A percentile compares a stretch with the other conserved stretches of the same genome.
phyloP scores from a whole-genome alignment of 139 green algal genomes.

The Chlamydomonas asymmetrica region DNA sequence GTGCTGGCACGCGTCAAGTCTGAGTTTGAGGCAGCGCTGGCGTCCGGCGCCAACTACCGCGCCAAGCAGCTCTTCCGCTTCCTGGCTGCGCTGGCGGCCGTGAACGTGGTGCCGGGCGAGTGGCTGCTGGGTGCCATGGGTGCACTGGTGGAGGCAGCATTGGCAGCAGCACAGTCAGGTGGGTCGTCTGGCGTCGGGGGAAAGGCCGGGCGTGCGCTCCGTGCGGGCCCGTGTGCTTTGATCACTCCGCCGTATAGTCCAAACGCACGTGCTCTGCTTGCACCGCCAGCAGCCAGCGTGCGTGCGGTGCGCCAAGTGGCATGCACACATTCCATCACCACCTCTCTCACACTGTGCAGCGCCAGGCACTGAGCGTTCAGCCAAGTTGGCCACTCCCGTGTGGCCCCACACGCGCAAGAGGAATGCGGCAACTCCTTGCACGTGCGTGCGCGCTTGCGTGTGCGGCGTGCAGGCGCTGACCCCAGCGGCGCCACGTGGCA shows the following conservation, averaged over 20 bases:
- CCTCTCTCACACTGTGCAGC: not conserved
- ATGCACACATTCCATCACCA: too few relatives aligned
- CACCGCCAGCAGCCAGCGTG: too few relatives aligned
- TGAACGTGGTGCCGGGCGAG: conserved; percentile 53
- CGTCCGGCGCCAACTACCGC: conserved; percentile 24
- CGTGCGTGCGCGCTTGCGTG: not conserved
- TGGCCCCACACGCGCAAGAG: not conserved
- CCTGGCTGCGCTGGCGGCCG: conserved; percentile 53
- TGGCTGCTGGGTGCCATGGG: conserved; percentile 51
- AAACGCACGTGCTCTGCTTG: too few relatives aligned
- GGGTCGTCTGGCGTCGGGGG: not conserved
- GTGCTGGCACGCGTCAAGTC: conserved; percentile 25
- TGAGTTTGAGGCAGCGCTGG: conserved; percentile 20
- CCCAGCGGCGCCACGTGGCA: conserved; percentile 61
- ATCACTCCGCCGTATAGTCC: too few relatives aligned
- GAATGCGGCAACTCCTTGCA: not conserved
- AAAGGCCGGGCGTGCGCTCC: not conserved
- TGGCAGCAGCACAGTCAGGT: too few relatives aligned
- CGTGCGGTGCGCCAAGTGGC: too few relatives aligned
- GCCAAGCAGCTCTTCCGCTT: conserved; percentile 74
- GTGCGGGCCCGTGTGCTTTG: too few relatives aligned
- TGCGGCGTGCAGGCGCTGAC: conserved; percentile 3
- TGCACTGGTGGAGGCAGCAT: conserved; percentile 51
- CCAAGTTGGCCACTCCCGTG: not conserved
- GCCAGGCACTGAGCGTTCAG: not conserved